These are phyloP conservation scores for Helotiales sp. DNA, from an alignment of 2,329 filamentous ascomycete species.

Conservation along the genomic window DNA sequence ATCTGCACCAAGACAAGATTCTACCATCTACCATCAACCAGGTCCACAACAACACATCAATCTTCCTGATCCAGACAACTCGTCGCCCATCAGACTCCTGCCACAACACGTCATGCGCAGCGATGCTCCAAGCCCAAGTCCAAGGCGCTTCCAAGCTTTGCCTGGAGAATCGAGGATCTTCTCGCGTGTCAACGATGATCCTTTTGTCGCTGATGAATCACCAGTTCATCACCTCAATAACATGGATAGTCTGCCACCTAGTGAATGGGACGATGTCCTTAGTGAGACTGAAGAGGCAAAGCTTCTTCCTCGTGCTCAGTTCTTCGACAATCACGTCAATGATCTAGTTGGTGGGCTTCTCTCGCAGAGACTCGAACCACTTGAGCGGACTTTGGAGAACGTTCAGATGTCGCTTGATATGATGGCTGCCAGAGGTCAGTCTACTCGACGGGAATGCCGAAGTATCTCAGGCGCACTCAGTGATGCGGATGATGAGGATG, in stretches of 20 bases:
- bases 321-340: constrained; percentile 92
- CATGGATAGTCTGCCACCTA: constrained; percentile 69
- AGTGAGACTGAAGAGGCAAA: constrained; percentile 84
- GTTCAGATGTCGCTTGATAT: constrained; percentile 74
- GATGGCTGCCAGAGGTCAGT: constrained; percentile 59
- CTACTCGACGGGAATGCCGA: constrained; percentile 63
- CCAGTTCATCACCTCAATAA: constrained; percentile 68
- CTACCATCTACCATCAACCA: constrained; percentile 53
- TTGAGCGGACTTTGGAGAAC: constrained; percentile 77
- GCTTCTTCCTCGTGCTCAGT: constrained; percentile 77
- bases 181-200: constrained; percentile 53
- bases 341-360: constrained; percentile 80
- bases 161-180: constrained; percentile 54
- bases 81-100: constrained; percentile 59
- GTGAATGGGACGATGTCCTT: constrained; percentile 91
- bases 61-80: constrained; percentile 48
- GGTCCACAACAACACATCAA: constrained; percentile 49
- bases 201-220: constrained; percentile 45
- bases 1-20: constrained; percentile 34
- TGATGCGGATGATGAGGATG: constrained; percentile 94
- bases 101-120: constrained; percentile 63
- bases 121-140: constrained; percentile 76
- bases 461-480: constrained; percentile 75
- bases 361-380: constrained; percentile 75
- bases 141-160: constrained; percentile 57